Base-by-base conservation (phyloP, 2,329 filamentous ascomycete genomes). In the Ceratocystis variospora region DNA sequence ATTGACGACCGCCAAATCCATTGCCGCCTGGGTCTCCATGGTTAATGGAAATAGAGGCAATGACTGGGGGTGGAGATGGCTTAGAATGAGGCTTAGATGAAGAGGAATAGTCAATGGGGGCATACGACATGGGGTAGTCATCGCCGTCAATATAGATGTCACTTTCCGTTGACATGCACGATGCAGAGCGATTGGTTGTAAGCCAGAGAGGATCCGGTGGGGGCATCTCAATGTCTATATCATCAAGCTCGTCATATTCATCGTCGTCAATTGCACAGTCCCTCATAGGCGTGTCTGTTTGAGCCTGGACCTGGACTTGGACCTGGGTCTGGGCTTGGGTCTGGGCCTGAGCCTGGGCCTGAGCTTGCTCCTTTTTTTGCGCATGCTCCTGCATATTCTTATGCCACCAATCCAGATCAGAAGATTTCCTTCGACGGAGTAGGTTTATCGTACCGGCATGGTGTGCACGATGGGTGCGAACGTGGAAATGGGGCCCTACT, bases 301-400 rank as follows among this genome's bases (percentile, higher is more conserved):
- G 44, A 31, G 59, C 15, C 64, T 62, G 57, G 76, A 76, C 53
- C 79, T 79, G 70, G 10, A 37, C 37, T 3, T 37, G 37, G 37
- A 10, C 12, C 3, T 41, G 37, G 3, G 12, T 5, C 37, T 41
- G 37, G 37, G 37, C 37, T 4, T 41, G 37, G 3, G 10, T 5
- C 10, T 41, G 37, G 12, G 37, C 37, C 10, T 41, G 37, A 4
- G 37, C 10, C 37, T 41, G 37, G 10, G 37, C 37, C 37, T 63
- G 57, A 76, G 76, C 53, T 79, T 79, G 70, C 80, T 85, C 80
- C 62, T 86, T 74, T 71, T 86, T 79, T 70, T 89, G 84, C 63
- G 86, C 87, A 74, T 93, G 87, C 71, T 86, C 82, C 70, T 89
- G 87, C 87, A 94, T 89, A 71, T 90, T 87, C 71, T 86, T 83